Conservation (phyloP, 441 rosid genomes). For the Kokia cookei region DNA sequence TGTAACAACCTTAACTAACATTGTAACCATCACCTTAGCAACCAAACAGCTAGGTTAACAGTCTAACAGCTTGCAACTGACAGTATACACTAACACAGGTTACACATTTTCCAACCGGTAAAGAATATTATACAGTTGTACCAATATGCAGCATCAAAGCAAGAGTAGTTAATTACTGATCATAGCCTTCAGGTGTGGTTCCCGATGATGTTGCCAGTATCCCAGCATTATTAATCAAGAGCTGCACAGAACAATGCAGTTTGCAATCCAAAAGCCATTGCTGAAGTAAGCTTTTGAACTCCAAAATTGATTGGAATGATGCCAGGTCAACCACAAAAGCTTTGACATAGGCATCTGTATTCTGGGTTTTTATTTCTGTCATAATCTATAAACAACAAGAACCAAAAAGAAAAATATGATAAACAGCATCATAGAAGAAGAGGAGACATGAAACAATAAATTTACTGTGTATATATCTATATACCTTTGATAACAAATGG, state of each 20-base stretch:
- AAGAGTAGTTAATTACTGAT: conserved; percentile 44
- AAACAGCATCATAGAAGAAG: background rate
- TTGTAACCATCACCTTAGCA: no score
- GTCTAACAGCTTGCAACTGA: no score
- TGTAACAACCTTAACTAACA: no score
- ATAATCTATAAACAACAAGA: conserved; percentile 39
- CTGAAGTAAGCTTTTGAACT: conserved; percentile 57
- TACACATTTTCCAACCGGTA: background rate
- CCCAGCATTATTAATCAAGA: conserved; percentile 89
- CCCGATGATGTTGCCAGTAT: conserved; percentile 66
- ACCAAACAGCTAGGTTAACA: no score
- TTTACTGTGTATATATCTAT: background rate
- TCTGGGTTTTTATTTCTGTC: conserved; percentile 36
- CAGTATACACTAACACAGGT: no score
- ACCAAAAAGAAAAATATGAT: background rate
- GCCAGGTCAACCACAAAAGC: conserved; percentile 74
- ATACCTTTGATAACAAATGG: conserved; percentile 50
- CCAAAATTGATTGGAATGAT: conserved; percentile 59
- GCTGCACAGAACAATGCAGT: conserved; percentile 76
- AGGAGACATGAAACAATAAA: background rate
- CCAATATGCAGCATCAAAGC: background rate
- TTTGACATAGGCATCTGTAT: conserved; percentile 49
- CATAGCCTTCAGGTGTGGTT: conserved; percentile 72
- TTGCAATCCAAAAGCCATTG: conserved; percentile 68
- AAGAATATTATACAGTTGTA: background rate